Evolutionary conservation across 371 early-diverging fungal species (phyloP), one percentile per base, ranked within the genome.

Genomic region (Apophysomyces sp.): DNA sequence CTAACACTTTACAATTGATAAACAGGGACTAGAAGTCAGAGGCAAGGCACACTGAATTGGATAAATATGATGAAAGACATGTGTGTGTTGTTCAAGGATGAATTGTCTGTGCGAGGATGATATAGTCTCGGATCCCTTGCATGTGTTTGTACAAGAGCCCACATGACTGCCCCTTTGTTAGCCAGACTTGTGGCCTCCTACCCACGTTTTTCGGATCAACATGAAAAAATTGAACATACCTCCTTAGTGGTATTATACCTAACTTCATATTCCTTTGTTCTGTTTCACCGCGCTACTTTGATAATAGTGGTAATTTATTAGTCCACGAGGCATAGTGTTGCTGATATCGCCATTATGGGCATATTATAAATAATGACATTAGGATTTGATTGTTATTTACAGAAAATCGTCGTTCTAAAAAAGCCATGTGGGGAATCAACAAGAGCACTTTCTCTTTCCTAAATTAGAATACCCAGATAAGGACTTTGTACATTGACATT

Each of bases 51-150:
- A 44, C 49, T 11, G 24, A 44, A 44, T 44, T 44, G 49, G 49
- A 44, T 44, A 44, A 18, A 44, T 44, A 34, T n/a, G 49, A 44
- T 44, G 49, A 2, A 44, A n/a, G 9, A 21, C 49, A 44, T 21
- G 49, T 21, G 49, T 21, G 24, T 44, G 49, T 44, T 44, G 49
- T 44, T 44, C 49, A 44, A 44, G 49, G 49, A 44, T 18, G 49
- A 44, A 44, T 44, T 21, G 49, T 44, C 49, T 44, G 49, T 44
- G 49, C 49, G 49, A 44, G 49, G 49, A 21, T 21, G 21, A 44
- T 44, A 21, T 44, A 21, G 49, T 7, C 49, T 44, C 49, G 49
- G 49, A 44, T 44, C 49, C 49, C 49, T 44, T 44, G 49, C 49
- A 44, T 44, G 0, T 44, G 49, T 44, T 44, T 44, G 49, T 44